Conservation (phyloP, 164 flowering plant species). For the Tetracentron sinense region DNA sequence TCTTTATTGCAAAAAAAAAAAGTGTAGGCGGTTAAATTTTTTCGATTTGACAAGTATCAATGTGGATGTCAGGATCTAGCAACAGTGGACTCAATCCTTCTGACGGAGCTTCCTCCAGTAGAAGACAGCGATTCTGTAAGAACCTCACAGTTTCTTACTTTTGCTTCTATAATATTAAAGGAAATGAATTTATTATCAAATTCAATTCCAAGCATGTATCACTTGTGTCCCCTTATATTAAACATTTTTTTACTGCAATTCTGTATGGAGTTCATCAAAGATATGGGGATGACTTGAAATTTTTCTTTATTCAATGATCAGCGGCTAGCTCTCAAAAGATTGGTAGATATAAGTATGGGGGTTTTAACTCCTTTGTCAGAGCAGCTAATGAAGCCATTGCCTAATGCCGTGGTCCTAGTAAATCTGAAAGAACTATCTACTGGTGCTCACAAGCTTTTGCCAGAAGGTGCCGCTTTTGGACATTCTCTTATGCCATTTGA, state of each 20-base stretch:
- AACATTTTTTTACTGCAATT: not conserved
- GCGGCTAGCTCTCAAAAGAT: conserved; percentile 91
- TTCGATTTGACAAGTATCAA: not conserved
- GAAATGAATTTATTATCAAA: not conserved
- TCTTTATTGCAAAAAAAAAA: too few species aligned
- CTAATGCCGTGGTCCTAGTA: conserved; percentile 77
- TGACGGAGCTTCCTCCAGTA: conserved; percentile 82
- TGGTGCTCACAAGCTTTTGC: conserved; percentile 87
- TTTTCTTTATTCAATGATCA: conserved; percentile 29
- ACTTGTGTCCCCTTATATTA: not conserved
- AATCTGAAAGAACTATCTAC: conserved; percentile 76
- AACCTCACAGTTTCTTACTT: conserved; percentile 6
- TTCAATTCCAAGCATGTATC: not conserved
- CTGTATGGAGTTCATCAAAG: not conserved
- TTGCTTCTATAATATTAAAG: not conserved
- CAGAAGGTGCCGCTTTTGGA: conserved; percentile 54
- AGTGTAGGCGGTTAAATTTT: not conserved
- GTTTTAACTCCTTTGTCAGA: conserved; percentile 86
- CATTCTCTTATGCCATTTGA: not conserved
- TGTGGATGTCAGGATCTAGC: conserved; percentile 69
- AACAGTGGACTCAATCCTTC: conserved; percentile 85
- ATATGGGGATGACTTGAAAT: conserved; percentile 14
- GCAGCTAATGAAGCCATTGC: conserved; percentile 88
- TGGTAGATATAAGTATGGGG: conserved; percentile 93
- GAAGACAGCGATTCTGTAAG: conserved; percentile 79